Conservation (phyloP, 371 early-diverging fungal genomes). For the Parasitella parasitica region DNA sequence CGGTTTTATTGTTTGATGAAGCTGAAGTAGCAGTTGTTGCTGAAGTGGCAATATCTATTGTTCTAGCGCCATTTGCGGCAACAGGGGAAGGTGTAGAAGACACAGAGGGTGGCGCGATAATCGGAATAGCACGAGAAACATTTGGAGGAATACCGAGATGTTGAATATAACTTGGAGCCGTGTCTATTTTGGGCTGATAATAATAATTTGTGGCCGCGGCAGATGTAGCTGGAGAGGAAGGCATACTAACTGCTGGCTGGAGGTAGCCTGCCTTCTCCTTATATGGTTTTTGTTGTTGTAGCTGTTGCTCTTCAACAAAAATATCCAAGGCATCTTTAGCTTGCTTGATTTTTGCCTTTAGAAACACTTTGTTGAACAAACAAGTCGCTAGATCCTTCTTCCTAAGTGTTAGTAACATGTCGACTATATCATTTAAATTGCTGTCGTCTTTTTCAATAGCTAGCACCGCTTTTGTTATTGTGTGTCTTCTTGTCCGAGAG, state of each 20-base stretch:
- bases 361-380: slow-evolving; percentile 45
- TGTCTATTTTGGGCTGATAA: neutral
- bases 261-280: neutral
- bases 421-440: slow-evolving; percentile 41
- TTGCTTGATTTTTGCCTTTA: slow-evolving; percentile 35
- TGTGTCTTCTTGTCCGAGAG: slow-evolving; percentile 23
- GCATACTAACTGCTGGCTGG: neutral
- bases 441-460: slow-evolving; percentile 10
- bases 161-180: neutral
- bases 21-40: neutral
- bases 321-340: slow-evolving; percentile 47
- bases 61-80: neutral
- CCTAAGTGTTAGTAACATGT: slow-evolving; percentile 47
- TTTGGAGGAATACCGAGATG: slow-evolving; percentile 15
- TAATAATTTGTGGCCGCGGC: neutral
- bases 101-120: slow-evolving; percentile 14
- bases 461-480: slow-evolving; percentile 12
- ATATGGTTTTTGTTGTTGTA: slow-evolving; percentile 2
- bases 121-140: slow-evolving; percentile 21
- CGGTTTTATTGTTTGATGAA: neutral
- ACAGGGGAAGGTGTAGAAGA: neutral
- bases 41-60: neutral
- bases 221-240: neutral
- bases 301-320: slow-evolving; percentile 31
- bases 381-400: slow-evolving; percentile 48